Percentiles rank a stretch among this genome's conserved stretches.
Evolutionary conservation across 768 basidiomycete genomes (phyloP).

Genomic region (Leccinum arenicola): DNA sequence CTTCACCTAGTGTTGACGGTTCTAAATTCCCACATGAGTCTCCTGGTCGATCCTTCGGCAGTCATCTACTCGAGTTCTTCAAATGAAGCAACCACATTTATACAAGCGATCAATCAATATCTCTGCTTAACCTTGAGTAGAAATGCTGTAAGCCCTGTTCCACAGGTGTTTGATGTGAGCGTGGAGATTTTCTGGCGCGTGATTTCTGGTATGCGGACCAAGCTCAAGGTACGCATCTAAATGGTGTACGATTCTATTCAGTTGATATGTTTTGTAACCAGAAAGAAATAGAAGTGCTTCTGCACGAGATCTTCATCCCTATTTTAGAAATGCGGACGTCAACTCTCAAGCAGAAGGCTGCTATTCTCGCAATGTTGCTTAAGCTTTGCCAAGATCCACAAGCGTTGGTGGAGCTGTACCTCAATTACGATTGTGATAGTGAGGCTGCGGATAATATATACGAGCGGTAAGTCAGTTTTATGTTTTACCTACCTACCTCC

Average conservation of each 20-base stretch:
- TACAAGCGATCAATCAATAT: slow-evolving; percentile 95
- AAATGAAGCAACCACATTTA: slow-evolving; percentile 83
- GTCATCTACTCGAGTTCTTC: slow-evolving; percentile 90
- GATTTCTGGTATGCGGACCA: slow-evolving; percentile 89
- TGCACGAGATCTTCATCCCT: slow-evolving; percentile 98
- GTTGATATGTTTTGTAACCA: slow-evolving; percentile 32
- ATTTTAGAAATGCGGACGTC: slow-evolving; percentile 98
- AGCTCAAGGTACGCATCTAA: slow-evolving; percentile 70
- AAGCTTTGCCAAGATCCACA: slow-evolving; percentile 94
- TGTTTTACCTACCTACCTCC: not conserved
- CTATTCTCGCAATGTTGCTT: slow-evolving; percentile 84
- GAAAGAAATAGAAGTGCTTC: slow-evolving; percentile 99
- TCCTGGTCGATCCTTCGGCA: slow-evolving; percentile 86
- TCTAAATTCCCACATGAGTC: slow-evolving; percentile 83
- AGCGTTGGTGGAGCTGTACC: slow-evolving; percentile 95
- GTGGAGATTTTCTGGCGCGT: slow-evolving; percentile 99
- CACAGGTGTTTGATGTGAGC: slow-evolving; percentile 95
- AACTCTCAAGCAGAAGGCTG: slow-evolving; percentile 91
- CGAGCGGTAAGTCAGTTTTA: slow-evolving; percentile 63
- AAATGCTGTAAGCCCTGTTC: slow-evolving; percentile 93
- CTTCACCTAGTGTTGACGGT: slow-evolving; percentile 92
- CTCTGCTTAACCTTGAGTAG: slow-evolving; percentile 89
- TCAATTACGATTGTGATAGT: slow-evolving; percentile 98
- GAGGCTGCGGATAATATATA: slow-evolving; percentile 96
- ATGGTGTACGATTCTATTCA: not conserved